Evolutionary conservation across 225 moss, liverwort and hornwort species (phyloP), one percentile per base, ranked within the genome.

Genomic region (Takakia lepidozioides): DNA sequence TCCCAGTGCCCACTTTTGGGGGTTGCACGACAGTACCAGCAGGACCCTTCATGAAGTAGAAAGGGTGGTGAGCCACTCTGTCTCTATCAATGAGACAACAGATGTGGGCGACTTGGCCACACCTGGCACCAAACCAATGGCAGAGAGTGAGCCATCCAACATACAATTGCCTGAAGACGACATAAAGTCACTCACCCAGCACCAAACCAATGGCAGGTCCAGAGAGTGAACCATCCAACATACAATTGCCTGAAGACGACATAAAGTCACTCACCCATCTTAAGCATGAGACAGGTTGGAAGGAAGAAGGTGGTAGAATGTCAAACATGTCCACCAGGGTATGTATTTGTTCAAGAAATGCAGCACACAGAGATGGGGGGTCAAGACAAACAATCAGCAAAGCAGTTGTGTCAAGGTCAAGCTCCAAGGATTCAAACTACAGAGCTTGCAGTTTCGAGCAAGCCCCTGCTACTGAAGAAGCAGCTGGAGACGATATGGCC

Each of bases 371-470:
- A 15, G 26, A 42, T 20, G 18, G 26, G 59, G 28, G 25, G n/a
- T 16, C 4, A 47, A 22, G 23, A 23, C 26, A 16, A 32, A 16
- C 46, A 50, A 51, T 44, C 29, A 23, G 27, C 30, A 19, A 48
- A 44, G 17, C 46, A 46, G 38, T 38, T 27, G 21, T 53, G 47
- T 18, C 28, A 20, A 32, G 46, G 46, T 55, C 72, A n/a, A 65
- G 62, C 34, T 62, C 62, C 49, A 68, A 69, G 56, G 17, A 21
- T 48, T 35, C 54, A n/a, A 23, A 39, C 38, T 5, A 29, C 1
- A 5, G 5, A 10, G 61, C 57, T 46, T 64, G 68, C 29, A 79
- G 72, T 52, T 65, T 80, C 46, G 71, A 62, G 57, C 54, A 57
- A 51, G 54, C 55, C 38, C 18, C 26, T 32, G 51, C 42, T 35